These are phyloP conservation scores for Xanthoceras sorbifolium DNA, from an alignment of 345 rosid genomes.

Conservation along the genomic window DNA sequence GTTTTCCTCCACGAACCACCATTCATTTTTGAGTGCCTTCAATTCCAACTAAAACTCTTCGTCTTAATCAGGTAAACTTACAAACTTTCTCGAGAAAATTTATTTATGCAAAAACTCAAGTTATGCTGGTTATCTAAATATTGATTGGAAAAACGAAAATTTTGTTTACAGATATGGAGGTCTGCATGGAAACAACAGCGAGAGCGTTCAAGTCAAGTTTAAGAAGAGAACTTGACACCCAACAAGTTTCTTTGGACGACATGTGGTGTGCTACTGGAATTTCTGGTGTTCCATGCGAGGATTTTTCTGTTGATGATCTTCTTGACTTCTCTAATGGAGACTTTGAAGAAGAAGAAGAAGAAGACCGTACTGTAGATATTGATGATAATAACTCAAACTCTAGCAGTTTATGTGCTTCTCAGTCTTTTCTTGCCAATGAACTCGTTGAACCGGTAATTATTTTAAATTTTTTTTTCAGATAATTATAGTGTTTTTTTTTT, in stretches of 20 bases:
- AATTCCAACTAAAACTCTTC: conserved; percentile 9
- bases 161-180: conserved; percentile 36
- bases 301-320: conserved; percentile 73
- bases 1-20: conserved; percentile 46
- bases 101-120: background rate
- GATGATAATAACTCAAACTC: conserved; percentile 44
- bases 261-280: conserved; percentile 6
- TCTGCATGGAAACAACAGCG: conserved; percentile 60
- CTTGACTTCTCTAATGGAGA: conserved; percentile 59
- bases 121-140: background rate
- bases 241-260: conserved; percentile 42
- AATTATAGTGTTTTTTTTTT: background rate
- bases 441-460: conserved; percentile 43
- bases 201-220: conserved; percentile 62
- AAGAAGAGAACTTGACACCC: conserved; percentile 45
- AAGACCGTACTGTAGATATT: conserved; percentile 24
- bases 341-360: conserved; percentile 32
- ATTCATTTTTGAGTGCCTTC: conserved; percentile 45
- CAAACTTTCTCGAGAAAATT: background rate
- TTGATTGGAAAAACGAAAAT: background rate
- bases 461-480: background rate
- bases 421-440: conserved; percentile 32
- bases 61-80: conserved; percentile 27
- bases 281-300: conserved; percentile 34
- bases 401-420: conserved; percentile 21